These are phyloP conservation scores for Candida chilensis DNA, from an alignment of 805 yeast species.

Conservation along the genomic window DNA sequence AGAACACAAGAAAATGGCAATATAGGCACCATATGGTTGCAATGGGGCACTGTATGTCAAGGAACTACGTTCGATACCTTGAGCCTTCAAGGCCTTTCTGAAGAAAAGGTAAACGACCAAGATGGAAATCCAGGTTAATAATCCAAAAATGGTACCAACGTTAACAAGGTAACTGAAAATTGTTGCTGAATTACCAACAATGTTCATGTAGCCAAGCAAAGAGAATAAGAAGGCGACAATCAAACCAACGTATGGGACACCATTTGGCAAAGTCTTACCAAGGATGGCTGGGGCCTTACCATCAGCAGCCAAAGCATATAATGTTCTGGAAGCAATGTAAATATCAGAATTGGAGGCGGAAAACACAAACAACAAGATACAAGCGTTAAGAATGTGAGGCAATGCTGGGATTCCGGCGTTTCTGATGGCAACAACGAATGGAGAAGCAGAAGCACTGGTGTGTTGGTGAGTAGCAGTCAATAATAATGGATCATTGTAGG, in stretches of 20 bases:
- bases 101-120: conserved; percentile 32
- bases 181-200: conserved; percentile 22
- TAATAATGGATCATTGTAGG: conserved; percentile 20
- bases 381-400: conserved; percentile 31
- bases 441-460: conserved; percentile 29
- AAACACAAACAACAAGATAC: conserved; percentile 30
- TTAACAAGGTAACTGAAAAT: conserved; percentile 30
- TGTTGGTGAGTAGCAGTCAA: conserved; percentile 15
- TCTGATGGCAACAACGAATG: conserved; percentile 35
- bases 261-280: conserved; percentile 26
- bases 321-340: conserved; percentile 32
- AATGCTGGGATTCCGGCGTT: conserved; percentile 28
- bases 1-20: conserved; percentile 25
- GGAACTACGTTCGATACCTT: conserved; percentile 28
- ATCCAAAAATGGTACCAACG: conserved; percentile 32
- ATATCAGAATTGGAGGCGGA: conserved; percentile 37
- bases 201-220: conserved; percentile 33
- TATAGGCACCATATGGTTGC: conserved; percentile 34
- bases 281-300: conserved; percentile 32
- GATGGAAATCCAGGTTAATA: conserved; percentile 33
- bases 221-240: conserved; percentile 23
- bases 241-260: conserved; percentile 34
- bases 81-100: conserved; percentile 33
- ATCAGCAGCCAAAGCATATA: conserved; percentile 30
- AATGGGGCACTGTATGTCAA: conserved; percentile 32